Conservation (phyloP, 2,329 filamentous ascomycete species). For the Penicillium psychrosexuale region DNA sequence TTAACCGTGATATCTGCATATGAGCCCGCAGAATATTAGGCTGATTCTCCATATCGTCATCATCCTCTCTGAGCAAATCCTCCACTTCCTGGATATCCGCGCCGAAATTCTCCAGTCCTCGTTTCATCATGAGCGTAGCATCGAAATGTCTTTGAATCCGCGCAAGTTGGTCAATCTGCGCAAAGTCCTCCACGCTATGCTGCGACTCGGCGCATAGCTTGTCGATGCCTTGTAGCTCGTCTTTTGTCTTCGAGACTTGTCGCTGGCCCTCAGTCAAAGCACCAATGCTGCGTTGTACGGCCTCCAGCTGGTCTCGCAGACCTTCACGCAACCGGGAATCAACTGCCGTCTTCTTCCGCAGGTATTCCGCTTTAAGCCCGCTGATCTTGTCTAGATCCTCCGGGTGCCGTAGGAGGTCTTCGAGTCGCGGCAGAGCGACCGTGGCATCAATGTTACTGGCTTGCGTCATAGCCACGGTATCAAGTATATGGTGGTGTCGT, state of each 20-base stretch:
- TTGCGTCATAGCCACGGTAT: conserved; percentile 33
- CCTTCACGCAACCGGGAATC: conserved; percentile 87
- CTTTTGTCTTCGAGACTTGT: conserved; percentile 87
- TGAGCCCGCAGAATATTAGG: conserved; percentile 86
- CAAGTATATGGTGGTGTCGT: neutral
- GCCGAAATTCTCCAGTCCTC: conserved; percentile 83
- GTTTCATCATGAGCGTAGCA: conserved; percentile 88
- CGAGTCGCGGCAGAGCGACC: conserved; percentile 68
- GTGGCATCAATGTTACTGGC: conserved; percentile 54
- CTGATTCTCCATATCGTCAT: conserved; percentile 82
- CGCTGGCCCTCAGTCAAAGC: conserved; percentile 87
- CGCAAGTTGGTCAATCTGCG: conserved; percentile 64
- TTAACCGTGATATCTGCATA: conserved; percentile 84
- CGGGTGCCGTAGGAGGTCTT: conserved; percentile 88
- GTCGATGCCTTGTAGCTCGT: conserved; percentile 98
- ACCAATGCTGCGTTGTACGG: conserved; percentile 88
- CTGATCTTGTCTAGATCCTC: conserved; percentile 97
- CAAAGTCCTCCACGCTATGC: conserved; percentile 96
- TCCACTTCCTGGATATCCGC: conserved; percentile 73
- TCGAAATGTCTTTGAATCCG: conserved; percentile 83
- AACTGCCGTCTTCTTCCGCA: conserved; percentile 86
- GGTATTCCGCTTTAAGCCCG: conserved; percentile 85
- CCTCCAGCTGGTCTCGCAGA: conserved; percentile 86
- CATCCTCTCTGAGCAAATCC: conserved; percentile 75
- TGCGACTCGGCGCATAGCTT: conserved; percentile 95